Conservation (phyloP, 768 basidiomycete species). For the Vararia minispora region DNA sequence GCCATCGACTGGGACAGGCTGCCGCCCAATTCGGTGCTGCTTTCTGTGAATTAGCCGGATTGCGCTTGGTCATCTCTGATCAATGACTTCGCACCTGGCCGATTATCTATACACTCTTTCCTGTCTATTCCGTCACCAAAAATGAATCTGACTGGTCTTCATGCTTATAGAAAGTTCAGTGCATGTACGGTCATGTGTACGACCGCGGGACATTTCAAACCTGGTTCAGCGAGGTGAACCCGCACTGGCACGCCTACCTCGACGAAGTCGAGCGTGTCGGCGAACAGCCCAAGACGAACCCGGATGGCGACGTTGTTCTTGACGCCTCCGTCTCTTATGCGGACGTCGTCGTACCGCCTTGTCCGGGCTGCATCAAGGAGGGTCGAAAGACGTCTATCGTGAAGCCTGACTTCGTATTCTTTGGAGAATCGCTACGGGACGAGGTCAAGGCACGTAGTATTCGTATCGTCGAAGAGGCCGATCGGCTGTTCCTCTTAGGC, state of each 20-base stretch:
- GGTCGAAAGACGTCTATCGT: constrained; percentile 53
- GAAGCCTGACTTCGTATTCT: constrained; percentile 59
- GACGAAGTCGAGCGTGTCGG: constrained; percentile 52
- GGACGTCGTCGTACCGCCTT: constrained; percentile 72
- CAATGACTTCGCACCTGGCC: too few species aligned
- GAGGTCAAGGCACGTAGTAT: constrained; percentile 59
- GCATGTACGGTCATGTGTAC: constrained; percentile 59
- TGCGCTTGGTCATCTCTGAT: too few species aligned
- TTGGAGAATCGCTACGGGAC: constrained; percentile 77
- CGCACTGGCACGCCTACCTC: constrained; percentile 62
- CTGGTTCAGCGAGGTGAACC: constrained; percentile 62
- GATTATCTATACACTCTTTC: too few species aligned
- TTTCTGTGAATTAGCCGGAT: neutral
- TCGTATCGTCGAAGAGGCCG: constrained; percentile 48
- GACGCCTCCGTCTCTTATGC: constrained; percentile 63
- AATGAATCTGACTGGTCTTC: neutral
- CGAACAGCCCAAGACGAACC: constrained; percentile 66
- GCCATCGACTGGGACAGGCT: too few species aligned
- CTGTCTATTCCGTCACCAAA: too few species aligned
- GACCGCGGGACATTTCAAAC: constrained; percentile 64
- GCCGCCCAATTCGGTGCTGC: neutral
- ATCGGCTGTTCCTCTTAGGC: constrained; percentile 71
- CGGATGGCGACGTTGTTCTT: constrained; percentile 87
- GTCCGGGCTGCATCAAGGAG: constrained; percentile 52
- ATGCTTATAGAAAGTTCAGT: constrained; percentile 59